phyloP scores from a whole-genome alignment of 768 basidiomycete genomes.

The Hygrophorus pudorinus region DNA sequence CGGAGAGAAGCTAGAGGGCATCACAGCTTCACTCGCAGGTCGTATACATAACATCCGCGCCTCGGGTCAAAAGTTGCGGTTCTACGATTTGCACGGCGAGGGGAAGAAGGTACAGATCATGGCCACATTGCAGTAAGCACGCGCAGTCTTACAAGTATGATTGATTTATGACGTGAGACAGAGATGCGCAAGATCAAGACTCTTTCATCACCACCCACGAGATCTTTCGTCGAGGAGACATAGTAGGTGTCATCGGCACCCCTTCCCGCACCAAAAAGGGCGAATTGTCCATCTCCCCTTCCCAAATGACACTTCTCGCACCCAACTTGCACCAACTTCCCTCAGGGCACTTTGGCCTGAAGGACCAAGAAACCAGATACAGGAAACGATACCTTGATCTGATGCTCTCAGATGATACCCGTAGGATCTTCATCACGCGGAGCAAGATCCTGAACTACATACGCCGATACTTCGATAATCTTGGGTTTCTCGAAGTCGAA shows the following conservation, averaged over 20 bases:
- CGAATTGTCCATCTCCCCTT: conserved; percentile 84
- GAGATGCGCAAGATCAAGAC: conserved; percentile 56
- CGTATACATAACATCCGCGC: conserved; percentile 86
- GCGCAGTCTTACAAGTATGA: not conserved
- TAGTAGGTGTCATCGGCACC: conserved; percentile 83
- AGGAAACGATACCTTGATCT: conserved; percentile 98
- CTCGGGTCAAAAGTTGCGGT: conserved; percentile 74
- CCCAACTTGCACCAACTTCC: conserved; percentile 97
- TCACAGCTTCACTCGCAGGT: conserved; percentile 67
- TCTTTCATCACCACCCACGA: conserved; percentile 67
- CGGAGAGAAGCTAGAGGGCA: conserved; percentile 54
- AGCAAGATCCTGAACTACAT: conserved; percentile 88
- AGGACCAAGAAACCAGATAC: conserved; percentile 96
- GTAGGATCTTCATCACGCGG: conserved; percentile 85
- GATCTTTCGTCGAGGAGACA: conserved; percentile 89
- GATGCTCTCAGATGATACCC: conserved; percentile 84
- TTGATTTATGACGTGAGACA: conserved; percentile 13
- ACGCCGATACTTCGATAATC: conserved; percentile 78
- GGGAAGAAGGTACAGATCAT: conserved; percentile 92
- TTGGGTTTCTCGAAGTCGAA: conserved; percentile 97
- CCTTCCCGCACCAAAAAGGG: conserved; percentile 94
- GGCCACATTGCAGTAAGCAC: conserved; percentile 71
- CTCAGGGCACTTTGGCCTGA: conserved; percentile 84
- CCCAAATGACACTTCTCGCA: conserved; percentile 76
- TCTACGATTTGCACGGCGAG: conserved; percentile 92